Evolutionary conservation across 495 filamentous ascomycete genomes (phyloP), one percentile per base, ranked within the genome.

Genomic region (Bombardia bombarda): DNA sequence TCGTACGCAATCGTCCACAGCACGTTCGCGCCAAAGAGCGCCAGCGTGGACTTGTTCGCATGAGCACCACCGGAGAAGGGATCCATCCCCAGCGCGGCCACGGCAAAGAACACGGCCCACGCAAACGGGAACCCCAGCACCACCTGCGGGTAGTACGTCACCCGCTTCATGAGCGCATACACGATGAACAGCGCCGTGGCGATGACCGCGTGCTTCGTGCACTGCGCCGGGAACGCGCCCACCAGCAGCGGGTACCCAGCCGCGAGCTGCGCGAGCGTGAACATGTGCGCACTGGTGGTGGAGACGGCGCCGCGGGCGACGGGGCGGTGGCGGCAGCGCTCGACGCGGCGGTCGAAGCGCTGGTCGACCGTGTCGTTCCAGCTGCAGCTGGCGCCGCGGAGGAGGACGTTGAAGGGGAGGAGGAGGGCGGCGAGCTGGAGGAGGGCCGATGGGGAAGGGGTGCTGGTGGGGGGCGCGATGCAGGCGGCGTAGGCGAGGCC

Each of bases 311-410:
- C 65, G 0, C 72, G 63, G 0, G 73, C 66, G 13, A 77, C 58
- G 2, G 70, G 72, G 3, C 72, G 62, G 30, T 57, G 44, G 2
- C 54, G 49, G 18, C 53, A 60, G 0, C 72, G 62, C 4, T 32
- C 50, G 0, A 75, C 67, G 7, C 56, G 53, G 3, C 60, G 47
- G 45, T 77, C 73, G 34, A 62, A 66, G 7, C 63, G 56, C 9
- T 47, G 49, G 42, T 77, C 70, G 1, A 69, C 21, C 18, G 38
- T 65, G 43, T 75, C 70, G 45, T 77, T 75, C 66, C 67, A 73
- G 42, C 45, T 41, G 24, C 56, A 60, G 0, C 35, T 28, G 6
- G 42, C 47, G 10, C 50, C 50, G 5, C 69, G 65, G 14, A 67
- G 32, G 32, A 70, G 35, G 43, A 64, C 42, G 26, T 41, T 49